A percentile compares a stretch with the other conserved stretches of the same genome.
phyloP scores from a whole-genome alignment of 75 land plant genomes.

The Chamaecyparis obtusa region DNA sequence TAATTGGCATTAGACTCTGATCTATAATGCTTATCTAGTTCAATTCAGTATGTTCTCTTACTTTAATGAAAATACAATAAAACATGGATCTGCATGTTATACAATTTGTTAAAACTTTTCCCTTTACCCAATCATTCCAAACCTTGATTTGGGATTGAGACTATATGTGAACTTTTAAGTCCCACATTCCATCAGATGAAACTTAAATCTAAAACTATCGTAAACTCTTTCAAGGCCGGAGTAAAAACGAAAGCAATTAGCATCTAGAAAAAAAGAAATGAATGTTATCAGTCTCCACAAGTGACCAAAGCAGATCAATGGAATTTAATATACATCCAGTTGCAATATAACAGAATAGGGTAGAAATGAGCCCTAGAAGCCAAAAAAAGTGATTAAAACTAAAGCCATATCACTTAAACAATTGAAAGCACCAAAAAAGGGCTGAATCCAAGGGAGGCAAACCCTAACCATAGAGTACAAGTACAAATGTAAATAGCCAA shows the following conservation, averaged over 20 bases:
- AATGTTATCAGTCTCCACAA: background rate
- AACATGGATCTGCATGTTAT: background rate
- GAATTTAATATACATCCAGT: background rate
- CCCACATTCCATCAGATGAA: background rate
- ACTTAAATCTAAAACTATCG: background rate
- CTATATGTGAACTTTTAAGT: background rate
- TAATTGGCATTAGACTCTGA: background rate
- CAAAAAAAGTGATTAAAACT: background rate
- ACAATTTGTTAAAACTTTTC: background rate
- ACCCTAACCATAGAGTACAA: background rate
- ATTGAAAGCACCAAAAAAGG: background rate
- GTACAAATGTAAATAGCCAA: background rate
- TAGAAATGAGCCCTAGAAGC: background rate
- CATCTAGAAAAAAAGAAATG: background rate
- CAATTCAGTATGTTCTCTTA: background rate
- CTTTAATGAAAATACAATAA: background rate
- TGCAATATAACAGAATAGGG: background rate
- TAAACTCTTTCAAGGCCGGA: background rate
- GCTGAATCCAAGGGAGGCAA: background rate
- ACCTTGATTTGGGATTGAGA: background rate
- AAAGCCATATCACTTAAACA: background rate
- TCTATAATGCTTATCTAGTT: background rate
- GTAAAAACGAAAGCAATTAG: background rate
- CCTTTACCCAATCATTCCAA: background rate
- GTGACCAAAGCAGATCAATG: background rate